Base-by-base conservation (phyloP, 140 eudicot species). In the Bidens hawaiensis region DNA sequence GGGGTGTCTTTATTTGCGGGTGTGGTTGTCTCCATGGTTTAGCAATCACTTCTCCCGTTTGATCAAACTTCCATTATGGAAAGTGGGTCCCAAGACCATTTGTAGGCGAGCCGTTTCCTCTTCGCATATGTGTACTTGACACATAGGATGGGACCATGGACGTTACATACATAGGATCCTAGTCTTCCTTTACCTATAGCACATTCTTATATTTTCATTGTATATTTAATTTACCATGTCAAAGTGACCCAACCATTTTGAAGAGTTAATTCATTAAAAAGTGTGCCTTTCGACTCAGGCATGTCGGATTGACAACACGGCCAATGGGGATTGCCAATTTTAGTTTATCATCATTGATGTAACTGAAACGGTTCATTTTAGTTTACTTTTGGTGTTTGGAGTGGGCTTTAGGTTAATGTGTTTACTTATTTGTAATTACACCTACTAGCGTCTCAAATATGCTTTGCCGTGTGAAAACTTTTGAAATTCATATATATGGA, bases 11-110 rank as follows among this genome's bases (percentile, higher is more conserved):
- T n/a, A n/a, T 75, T 49, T 62, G 76, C 70, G 77, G 76, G 34
- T 82, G 81, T 36, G 72, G 69, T 25, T 42, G 70, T 41, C 50
- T 75, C 95, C 95, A 86, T 26, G 70, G 27, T 75, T 65, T 75
- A 17, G 82, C 75, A 50, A 77, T 79, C 6, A 56, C 67, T 30
- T 82, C 87, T 45, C 95, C 95, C 95, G 82, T 85, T 67, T 67
- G 69, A 36, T 79, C 71, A 57, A 85, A 79, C 76, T 64, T 79
- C 95, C 95, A 85, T 52, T 40, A 74, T 67, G 49, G 47, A 69
- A 83, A 47, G 78, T 76, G 17, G 83, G 78, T 33, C 91, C 91
- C 46, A 84, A 65, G 1, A 71, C 75, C n/a, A 38, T 24, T 34
- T 36, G 67, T 52, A 84, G 52, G 17, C 50, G 43, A 1, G 51